Conservation (phyloP, 2,329 filamentous ascomycete species). For the Trichoderma atrobrunneum region DNA sequence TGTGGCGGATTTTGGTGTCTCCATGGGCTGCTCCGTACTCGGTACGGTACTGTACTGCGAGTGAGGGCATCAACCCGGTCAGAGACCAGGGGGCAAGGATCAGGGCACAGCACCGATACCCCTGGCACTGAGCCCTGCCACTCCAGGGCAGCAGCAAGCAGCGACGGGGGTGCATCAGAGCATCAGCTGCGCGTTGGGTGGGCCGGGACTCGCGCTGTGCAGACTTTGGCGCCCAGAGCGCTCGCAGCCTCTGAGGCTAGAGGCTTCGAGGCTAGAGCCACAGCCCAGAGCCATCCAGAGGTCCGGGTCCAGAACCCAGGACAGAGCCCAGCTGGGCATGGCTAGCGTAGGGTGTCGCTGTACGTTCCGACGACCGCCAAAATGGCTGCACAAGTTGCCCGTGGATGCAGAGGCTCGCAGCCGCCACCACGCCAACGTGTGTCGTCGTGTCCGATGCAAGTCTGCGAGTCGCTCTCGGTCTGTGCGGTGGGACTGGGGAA, state of each 20-base stretch:
- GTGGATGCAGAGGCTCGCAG: slow-evolving; percentile 8
- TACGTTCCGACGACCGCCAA: slow-evolving; percentile 13
- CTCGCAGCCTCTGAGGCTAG: background rate
- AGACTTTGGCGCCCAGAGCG: slow-evolving; percentile 5
- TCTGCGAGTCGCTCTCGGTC: slow-evolving; percentile 16
- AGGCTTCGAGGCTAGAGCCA: slow-evolving; percentile 11
- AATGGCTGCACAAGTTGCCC: background rate
- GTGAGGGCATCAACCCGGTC: slow-evolving; percentile 9
- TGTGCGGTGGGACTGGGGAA: slow-evolving; percentile 19
- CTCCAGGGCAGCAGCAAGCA: slow-evolving; percentile 18
- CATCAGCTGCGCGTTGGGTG: slow-evolving; percentile 20
- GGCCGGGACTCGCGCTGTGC: slow-evolving; percentile 5
- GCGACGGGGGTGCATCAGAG: slow-evolving; percentile 20
- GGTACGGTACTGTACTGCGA: background rate
- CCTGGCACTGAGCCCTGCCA: slow-evolving; percentile 19
- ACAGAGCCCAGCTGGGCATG: slow-evolving; percentile 16
- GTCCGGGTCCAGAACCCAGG: background rate
- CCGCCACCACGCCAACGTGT: slow-evolving; percentile 9
- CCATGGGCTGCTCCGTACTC: slow-evolving; percentile 3
- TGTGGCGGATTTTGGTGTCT: slow-evolving; percentile 14
- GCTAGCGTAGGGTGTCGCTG: slow-evolving; percentile 17
- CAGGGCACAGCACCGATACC: slow-evolving; percentile 15
- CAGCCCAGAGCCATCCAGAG: slow-evolving; percentile 3
- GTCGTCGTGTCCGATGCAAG: slow-evolving; percentile 9
- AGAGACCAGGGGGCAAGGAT: slow-evolving; percentile 8